A percentile compares a stretch with the other conserved stretches of the same genome.
Evolutionary conservation across 768 basidiomycete genomes (phyloP).

Genomic region (Termitomyces heimii): DNA sequence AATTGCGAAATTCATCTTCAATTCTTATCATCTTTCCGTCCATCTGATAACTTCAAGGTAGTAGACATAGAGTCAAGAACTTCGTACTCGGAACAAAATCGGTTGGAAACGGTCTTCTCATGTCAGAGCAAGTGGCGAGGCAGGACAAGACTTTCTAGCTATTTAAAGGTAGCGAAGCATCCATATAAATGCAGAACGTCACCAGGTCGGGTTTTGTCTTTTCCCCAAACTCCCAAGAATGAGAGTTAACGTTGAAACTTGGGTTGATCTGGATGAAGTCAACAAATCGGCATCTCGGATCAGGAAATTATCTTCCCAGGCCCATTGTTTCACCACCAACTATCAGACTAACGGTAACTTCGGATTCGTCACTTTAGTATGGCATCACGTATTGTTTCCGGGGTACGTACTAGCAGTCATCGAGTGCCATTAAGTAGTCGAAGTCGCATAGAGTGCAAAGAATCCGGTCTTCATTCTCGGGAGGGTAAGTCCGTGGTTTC

Average conservation of each 20-base stretch:
- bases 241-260: too few relatives aligned
- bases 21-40: not conserved
- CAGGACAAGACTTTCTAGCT: too few relatives aligned
- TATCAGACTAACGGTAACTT: not conserved
- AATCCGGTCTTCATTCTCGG: conserved; percentile 18
- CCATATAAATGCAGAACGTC: not conserved
- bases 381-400: not conserved
- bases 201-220: too few relatives aligned
- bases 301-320: not conserved
- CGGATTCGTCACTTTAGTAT: not conserved
- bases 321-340: not conserved
- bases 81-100: conserved; percentile 5
- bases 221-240: not conserved
- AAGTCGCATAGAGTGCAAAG: conserved; percentile 22
- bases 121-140: not conserved
- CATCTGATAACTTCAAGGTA: not conserved
- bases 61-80: not conserved
- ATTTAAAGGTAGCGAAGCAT: not conserved
- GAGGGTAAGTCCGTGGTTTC: conserved; percentile 15
- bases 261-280: too few relatives aligned
- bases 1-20: not conserved
- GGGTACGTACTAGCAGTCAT: not conserved
- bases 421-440: not conserved
- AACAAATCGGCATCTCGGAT: not conserved
- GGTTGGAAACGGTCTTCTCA: not conserved